A percentile compares a stretch with the other conserved stretches of the same genome.
Conservation (phyloP, 345 rosid genomes). For the Eucalyptus erythrocorys region DNA sequence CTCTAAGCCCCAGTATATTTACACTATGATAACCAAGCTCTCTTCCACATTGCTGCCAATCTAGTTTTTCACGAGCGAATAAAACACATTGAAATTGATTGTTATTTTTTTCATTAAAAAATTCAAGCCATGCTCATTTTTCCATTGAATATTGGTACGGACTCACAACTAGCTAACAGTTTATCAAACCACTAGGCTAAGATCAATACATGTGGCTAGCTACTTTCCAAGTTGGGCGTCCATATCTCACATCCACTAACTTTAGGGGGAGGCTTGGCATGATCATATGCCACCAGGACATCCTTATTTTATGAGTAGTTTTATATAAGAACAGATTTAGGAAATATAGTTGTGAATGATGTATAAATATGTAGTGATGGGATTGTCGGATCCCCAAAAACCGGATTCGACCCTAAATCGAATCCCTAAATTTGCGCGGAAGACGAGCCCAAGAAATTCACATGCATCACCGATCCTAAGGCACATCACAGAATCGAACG, state of each 20-base stretch:
- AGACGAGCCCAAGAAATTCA: no score
- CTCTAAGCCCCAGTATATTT: neutral
- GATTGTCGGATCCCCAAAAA: no score
- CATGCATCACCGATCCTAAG: no score
- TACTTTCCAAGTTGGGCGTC: neutral
- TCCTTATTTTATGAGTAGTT: neutral
- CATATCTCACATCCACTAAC: neutral
- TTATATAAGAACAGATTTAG: neutral
- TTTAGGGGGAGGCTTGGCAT: neutral
- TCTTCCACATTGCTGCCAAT: neutral
- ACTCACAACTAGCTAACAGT: neutral
- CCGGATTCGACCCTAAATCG: no score
- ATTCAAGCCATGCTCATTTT: neutral
- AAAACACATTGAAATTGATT: neutral
- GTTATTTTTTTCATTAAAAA: no score
- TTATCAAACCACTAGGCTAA: neutral
- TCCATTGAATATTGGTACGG: neutral
- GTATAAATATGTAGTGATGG: neutral
- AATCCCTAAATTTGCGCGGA: no score
- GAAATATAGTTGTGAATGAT: neutral
- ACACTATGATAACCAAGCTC: neutral
- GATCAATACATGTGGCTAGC: neutral
- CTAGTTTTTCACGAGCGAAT: accelerated
- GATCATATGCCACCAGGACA: neutral
- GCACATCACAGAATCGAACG: no score